phyloP scores from a whole-genome alignment of 257 asterid genomes.

The Capsicum chinense region DNA sequence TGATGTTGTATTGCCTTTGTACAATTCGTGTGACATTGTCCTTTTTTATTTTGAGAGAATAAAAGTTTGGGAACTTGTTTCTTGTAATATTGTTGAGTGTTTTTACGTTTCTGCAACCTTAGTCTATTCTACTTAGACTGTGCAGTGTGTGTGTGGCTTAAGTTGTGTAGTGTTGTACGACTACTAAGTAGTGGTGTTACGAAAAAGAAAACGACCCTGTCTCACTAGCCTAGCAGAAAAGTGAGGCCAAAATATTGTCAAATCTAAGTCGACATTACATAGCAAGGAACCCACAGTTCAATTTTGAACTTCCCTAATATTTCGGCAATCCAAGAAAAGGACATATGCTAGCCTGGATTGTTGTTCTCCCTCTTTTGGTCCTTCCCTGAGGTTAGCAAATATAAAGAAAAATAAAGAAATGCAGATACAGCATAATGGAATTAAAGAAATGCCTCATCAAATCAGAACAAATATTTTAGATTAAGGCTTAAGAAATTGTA shows the following conservation, averaged over 20 bases:
- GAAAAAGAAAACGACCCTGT: too few relatives aligned
- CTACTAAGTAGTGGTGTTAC: too few relatives aligned
- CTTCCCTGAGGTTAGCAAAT: slow-evolving; percentile 37
- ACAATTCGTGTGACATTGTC: too few relatives aligned
- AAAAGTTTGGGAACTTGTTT: too few relatives aligned
- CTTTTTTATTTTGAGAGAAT: too few relatives aligned
- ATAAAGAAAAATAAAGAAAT: slow-evolving; percentile 30
- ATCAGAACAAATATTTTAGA: not conserved
- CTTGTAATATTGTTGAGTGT: too few relatives aligned
- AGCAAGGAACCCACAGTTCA: not conserved
- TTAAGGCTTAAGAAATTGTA: not conserved
- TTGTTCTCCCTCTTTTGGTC: slow-evolving; percentile 36
- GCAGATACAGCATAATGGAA: slow-evolving; percentile 29
- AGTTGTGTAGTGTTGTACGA: too few relatives aligned
- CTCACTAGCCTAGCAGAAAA: not conserved
- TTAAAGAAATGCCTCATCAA: not conserved
- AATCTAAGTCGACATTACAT: not conserved
- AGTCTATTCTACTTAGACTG: too few relatives aligned
- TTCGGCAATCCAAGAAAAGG: slow-evolving; percentile 13
- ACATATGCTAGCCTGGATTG: slow-evolving; percentile 33
- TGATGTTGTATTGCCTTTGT: too few relatives aligned
- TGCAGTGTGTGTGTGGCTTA: too few relatives aligned
- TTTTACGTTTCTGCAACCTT: too few relatives aligned
- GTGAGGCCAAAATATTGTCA: not conserved
- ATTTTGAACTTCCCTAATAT: slow-evolving; percentile 9